Evolutionary conservation across 805 yeast species (phyloP).

Genomic region (Yarrowia sp.): DNA sequence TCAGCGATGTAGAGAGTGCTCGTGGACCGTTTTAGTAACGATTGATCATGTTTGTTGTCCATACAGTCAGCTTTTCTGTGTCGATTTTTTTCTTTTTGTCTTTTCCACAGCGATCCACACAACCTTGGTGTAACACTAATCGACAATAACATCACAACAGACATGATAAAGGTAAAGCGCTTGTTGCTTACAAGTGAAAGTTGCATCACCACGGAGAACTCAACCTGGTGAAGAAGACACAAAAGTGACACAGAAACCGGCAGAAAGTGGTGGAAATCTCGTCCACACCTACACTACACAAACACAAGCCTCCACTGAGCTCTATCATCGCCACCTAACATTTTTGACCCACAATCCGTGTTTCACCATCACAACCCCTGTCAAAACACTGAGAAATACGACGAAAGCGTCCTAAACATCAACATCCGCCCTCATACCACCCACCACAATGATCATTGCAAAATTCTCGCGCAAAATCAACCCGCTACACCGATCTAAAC

Average conservation of each 20-base stretch:
- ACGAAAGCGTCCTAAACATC: no score
- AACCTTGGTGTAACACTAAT: background rate
- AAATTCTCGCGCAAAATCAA: constrained; percentile 32
- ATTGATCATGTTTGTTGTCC: no score
- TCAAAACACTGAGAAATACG: background rate
- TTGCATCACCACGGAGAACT: background rate
- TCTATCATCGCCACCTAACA: no score
- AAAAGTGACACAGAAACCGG: no score
- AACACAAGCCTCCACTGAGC: background rate
- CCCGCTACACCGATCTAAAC: constrained; percentile 11
- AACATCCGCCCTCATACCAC: background rate
- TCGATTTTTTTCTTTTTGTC: no score
- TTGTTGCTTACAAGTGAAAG: background rate
- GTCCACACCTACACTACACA: background rate
- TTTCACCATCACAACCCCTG: background rate
- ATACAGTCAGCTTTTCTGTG: no score
- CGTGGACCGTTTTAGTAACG: no score
- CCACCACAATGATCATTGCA: constrained; percentile 14
- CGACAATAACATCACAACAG: background rate
- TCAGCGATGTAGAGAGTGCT: no score
- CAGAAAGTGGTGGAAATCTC: no score
- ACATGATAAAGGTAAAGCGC: constrained; percentile 1
- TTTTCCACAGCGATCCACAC: no score
- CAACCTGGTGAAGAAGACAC: background rate
- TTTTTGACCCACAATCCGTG: no score